These are phyloP conservation scores for Mortierella sp. DNA, from an alignment of 371 early-diverging fungal genomes.

Conservation along the genomic window DNA sequence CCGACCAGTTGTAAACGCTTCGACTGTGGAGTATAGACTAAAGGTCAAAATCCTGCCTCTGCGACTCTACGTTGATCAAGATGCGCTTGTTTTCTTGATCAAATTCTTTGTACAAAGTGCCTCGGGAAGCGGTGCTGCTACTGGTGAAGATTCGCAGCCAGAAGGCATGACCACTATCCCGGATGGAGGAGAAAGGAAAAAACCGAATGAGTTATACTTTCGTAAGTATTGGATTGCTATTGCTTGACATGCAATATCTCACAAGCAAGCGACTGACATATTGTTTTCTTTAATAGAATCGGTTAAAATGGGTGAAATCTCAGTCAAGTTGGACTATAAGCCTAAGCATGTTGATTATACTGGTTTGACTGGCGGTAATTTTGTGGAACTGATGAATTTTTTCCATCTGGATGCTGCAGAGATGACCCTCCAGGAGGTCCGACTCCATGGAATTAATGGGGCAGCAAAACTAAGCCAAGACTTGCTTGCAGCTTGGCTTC, in stretches of 20 bases:
- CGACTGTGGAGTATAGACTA: constrained; percentile 71
- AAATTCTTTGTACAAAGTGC: constrained; percentile 75
- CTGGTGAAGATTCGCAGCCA: constrained; percentile 6
- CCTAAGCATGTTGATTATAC: constrained; percentile 89
- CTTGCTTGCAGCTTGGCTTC: constrained; percentile 86
- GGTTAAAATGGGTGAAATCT: constrained; percentile 80
- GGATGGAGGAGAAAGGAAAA: constrained; percentile 28
- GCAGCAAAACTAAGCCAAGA: constrained; percentile 60
- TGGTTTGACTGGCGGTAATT: constrained; percentile 79
- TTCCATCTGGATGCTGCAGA: constrained; percentile 93
- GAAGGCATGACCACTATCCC: constrained; percentile 14
- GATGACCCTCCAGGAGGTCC: constrained; percentile 81
- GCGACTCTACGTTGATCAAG: constrained; percentile 93
- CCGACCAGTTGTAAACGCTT: constrained; percentile 66
- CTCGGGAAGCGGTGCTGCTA: background rate
- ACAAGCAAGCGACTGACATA: too few relatives aligned
- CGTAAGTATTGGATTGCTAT: constrained; percentile 44
- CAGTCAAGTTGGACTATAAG: constrained; percentile 95
- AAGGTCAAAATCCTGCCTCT: constrained; percentile 82
- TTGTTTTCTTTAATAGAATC: constrained; percentile 62
- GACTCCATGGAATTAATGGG: constrained; percentile 76
- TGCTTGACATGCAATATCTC: background rate
- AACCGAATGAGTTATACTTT: constrained; percentile 61
- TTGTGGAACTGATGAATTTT: constrained; percentile 92
- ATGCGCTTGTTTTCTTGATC: constrained; percentile 88